Evolutionary conservation across 2,329 filamentous ascomycete genomes (phyloP), one percentile per base, ranked within the genome.

Genomic region (Fonsecaea pedrosoi): DNA sequence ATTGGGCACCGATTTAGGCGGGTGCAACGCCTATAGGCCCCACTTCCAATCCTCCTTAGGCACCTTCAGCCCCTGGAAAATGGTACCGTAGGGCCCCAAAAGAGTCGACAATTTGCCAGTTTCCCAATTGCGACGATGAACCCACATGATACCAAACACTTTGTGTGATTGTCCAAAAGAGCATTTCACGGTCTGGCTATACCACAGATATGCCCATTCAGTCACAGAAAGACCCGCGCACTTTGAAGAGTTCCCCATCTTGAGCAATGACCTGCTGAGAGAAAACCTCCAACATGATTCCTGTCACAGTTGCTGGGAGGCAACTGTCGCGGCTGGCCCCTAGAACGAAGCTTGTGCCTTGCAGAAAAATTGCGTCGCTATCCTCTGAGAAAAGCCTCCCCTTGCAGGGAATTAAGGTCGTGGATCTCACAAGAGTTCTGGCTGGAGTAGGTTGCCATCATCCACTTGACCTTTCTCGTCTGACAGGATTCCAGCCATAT

Each of bases 401-500:
- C 0, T 40, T 40, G 15, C 38, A 40, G 38, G 38, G 38, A 15
- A 40, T 40, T 13, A 40, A 40, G 38, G 38, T 40, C 38, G 38
- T 40, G 15, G 38, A 40, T 40, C 12, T 40, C 3, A 4, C 38
- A 6, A 40, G 38, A 2, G 38, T 40, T 15, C 38, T 40, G 5
- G 38, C 38, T 15, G 38, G 38, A 15, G 38, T 40, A 15, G 13
- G 38, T 40, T 15, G 5, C 12, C 12, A 4, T 15, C 38, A 15
- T 5, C 25, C 25, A 25, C 25, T 25, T 25, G 25, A 25, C 25
- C 25, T 25, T 25, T 2, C 25, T 25, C 25, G 25, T 25, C 25
- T 25, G 25, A 40, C 38, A 15, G 10, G 38, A n/a, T 64, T 15
- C 54, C 74, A 98, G 92, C 95, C 95, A 71, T 98, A 98, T 76